phyloP scores from a whole-genome alignment of 169 alveolate species.

The Babesia bovis region DNA sequence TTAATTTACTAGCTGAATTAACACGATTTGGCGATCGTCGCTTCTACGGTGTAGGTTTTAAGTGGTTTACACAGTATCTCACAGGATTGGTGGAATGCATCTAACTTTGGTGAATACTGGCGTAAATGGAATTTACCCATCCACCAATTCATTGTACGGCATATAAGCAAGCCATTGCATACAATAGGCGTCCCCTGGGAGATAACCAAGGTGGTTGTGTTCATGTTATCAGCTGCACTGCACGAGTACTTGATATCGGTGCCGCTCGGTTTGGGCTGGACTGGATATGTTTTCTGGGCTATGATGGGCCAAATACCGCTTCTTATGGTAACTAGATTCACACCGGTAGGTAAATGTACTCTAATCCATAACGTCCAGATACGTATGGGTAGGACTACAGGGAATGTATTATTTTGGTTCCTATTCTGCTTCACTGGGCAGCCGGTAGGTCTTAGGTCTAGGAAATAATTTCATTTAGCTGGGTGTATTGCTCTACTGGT shows the following conservation, averaged over 20 bases:
- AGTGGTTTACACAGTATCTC: neutral
- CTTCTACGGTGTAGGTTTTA: conserved; percentile 82
- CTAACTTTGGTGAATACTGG: conserved; percentile 90
- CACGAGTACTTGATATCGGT: conserved; percentile 88
- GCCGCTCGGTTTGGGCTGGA: conserved; percentile 89
- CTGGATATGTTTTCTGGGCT: conserved; percentile 85
- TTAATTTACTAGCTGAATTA: conserved; percentile 89
- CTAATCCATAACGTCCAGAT: conserved; percentile 51
- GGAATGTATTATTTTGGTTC: conserved; percentile 90
- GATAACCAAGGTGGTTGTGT: conserved; percentile 76
- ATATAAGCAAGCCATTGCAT: conserved; percentile 89
- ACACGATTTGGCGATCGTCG: conserved; percentile 92
- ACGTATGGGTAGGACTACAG: conserved; percentile 80
- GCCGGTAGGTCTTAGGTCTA: conserved; percentile 88
- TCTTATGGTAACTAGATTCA: conserved; percentile 67
- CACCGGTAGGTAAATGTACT: conserved; percentile 53
- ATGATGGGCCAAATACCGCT: conserved; percentile 78
- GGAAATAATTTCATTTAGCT: conserved; percentile 25
- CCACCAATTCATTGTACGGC: conserved; percentile 90
- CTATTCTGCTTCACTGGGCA: conserved; percentile 92
- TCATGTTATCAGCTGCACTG: conserved; percentile 84
- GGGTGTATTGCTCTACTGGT: conserved; percentile 69
- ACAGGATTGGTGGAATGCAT: conserved; percentile 94
- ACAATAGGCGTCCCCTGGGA: conserved; percentile 80
- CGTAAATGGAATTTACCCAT: conserved; percentile 94